Percentiles rank a stretch among this genome's conserved stretches.
Conservation (phyloP, 164 flowering plant species). For the Vitis rupestris region DNA sequence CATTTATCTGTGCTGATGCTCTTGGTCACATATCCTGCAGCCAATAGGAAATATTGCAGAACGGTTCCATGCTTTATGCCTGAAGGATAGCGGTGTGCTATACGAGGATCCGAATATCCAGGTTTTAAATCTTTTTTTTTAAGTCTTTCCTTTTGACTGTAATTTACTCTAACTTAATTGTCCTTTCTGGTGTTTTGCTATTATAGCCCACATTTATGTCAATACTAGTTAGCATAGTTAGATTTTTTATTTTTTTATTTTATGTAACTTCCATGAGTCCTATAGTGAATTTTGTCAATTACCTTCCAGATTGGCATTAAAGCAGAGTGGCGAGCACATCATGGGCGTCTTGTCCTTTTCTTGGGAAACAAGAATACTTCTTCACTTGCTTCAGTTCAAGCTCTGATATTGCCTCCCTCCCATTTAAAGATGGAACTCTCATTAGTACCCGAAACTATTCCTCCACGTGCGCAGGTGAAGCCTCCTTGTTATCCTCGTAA, state of each 20-base stretch:
- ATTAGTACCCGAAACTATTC: slow-evolving; percentile 90
- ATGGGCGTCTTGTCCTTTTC: slow-evolving; percentile 93
- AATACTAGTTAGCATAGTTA: background rate
- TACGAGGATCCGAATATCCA: slow-evolving; percentile 94
- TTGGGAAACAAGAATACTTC: slow-evolving; percentile 94
- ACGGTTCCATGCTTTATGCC: slow-evolving; percentile 79
- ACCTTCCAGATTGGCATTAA: slow-evolving; percentile 80
- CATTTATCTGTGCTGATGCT: background rate
- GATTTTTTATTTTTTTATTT: no score
- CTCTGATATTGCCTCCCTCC: slow-evolving; percentile 78
- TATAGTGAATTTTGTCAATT: background rate
- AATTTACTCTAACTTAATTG: background rate
- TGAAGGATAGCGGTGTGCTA: slow-evolving; percentile 95
- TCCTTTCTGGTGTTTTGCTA: background rate
- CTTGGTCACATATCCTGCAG: slow-evolving; percentile 43
- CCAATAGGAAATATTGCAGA: slow-evolving; percentile 90
- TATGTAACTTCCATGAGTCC: background rate
- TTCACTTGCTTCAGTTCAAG: slow-evolving; percentile 82
- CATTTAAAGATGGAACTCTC: slow-evolving; percentile 90
- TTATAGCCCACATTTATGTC: background rate
- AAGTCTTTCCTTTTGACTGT: background rate
- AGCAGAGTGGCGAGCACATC: slow-evolving; percentile 95
- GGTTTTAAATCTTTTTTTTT: slow-evolving; percentile 39
- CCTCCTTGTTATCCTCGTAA: slow-evolving; percentile 6
- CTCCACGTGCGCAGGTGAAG: slow-evolving; percentile 97